Evolutionary conservation across 495 filamentous ascomycete species (phyloP).

Genomic region (Staphylotrichum longicolle): DNA sequence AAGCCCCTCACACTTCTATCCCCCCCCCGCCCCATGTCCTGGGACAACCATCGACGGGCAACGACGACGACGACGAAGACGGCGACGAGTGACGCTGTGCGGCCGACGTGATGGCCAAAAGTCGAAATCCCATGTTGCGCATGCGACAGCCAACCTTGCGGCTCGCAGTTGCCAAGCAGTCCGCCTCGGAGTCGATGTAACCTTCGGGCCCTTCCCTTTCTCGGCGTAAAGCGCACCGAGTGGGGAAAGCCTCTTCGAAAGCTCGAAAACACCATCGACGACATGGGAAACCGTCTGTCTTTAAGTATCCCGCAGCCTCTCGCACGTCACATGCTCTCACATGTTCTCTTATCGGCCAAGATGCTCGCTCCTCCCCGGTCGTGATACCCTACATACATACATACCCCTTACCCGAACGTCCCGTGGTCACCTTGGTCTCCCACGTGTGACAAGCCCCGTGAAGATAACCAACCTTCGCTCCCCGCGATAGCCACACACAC

Average conservation of each 20-base stretch:
- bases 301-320: conserved; percentile 5
- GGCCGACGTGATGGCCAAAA: conserved; percentile 5
- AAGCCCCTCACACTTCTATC: neutral
- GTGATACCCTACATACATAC: too few species aligned
- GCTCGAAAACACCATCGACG: neutral
- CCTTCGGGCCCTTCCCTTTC: neutral
- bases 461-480: too few species aligned
- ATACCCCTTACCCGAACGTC: too few species aligned
- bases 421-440: too few species aligned
- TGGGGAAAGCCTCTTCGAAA: conserved; percentile 1
- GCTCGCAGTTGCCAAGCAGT: neutral
- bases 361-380: too few species aligned
- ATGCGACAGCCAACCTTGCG: neutral
- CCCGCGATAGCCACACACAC: too few species aligned
- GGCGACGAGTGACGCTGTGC: neutral
- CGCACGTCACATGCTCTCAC: too few species aligned
- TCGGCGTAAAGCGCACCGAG: conserved; percentile 8
- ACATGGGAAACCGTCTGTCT: conserved; percentile 1
- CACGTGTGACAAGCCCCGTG: too few species aligned
- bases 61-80: neutral
- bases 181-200: conserved; percentile 4
- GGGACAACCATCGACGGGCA: neutral
- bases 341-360: neutral
- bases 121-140: conserved; percentile 1
- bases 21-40: neutral